Evolutionary conservation across 176 grass and related monocot species (phyloP).

Genomic region (Oropetium thomaeum): DNA sequence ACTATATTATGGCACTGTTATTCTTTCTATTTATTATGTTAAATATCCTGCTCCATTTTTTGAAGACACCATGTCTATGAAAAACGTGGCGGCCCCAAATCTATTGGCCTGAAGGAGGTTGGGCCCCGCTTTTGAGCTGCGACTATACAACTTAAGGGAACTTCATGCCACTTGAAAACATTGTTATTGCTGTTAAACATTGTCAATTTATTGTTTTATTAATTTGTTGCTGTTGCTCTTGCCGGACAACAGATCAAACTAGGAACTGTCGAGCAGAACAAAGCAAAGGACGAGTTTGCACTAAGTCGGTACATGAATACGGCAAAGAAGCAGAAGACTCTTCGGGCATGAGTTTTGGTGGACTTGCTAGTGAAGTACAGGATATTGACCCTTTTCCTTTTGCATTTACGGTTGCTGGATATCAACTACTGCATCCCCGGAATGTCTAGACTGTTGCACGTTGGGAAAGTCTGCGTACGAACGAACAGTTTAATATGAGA

Average conservation of each 20-base stretch:
- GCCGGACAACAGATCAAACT: slow-evolving; percentile 54
- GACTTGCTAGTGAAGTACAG: neutral
- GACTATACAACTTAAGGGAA: slow-evolving; percentile 58
- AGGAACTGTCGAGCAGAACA: slow-evolving; percentile 68
- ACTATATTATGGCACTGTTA: neutral
- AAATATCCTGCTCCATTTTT: neutral
- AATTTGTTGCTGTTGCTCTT: slow-evolving; percentile 5
- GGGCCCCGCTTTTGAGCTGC: slow-evolving; percentile 82
- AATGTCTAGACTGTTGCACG: too few relatives aligned
- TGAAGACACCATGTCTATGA: slow-evolving; percentile 87
- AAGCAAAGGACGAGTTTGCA: slow-evolving; percentile 71
- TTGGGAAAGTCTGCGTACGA: too few relatives aligned
- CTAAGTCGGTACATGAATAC: slow-evolving; percentile 77
- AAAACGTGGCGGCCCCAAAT: slow-evolving; percentile 73
- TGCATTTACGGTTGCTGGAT: neutral
- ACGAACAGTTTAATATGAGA: too few relatives aligned
- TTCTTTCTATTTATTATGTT: neutral
- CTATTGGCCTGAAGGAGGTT: slow-evolving; percentile 73
- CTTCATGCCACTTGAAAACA: neutral
- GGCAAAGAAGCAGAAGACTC: slow-evolving; percentile 65
- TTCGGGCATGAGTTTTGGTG: slow-evolving; percentile 49
- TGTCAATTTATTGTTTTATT: neutral
- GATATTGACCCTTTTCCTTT: neutral
- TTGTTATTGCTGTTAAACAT: neutral
- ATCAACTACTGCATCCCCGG: neutral